Conservation (phyloP, 1,139 yeast species). For the Debaryomyces udenii region DNA sequence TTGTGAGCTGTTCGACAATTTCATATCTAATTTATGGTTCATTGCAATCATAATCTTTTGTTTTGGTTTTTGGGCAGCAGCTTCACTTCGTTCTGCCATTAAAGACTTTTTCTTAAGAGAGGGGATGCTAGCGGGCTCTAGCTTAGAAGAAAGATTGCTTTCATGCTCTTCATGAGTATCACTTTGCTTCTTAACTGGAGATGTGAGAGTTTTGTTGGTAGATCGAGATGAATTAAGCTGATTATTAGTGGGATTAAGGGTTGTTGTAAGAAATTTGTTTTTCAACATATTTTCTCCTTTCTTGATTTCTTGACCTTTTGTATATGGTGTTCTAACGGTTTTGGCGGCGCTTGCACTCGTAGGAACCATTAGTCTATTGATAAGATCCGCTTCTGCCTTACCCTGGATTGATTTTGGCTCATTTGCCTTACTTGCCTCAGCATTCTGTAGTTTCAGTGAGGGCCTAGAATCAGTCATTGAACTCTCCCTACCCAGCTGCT, state of each 20-base stretch:
- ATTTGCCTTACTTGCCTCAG: background rate
- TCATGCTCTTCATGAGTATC: constrained; percentile 16
- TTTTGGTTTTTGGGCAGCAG: constrained; percentile 31
- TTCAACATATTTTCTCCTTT: constrained; percentile 14
- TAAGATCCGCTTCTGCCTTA: constrained; percentile 17
- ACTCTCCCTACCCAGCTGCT: constrained; percentile 10
- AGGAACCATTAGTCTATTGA: constrained; percentile 30
- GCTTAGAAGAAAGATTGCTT: constrained; percentile 16
- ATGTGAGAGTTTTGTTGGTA: constrained; percentile 14
- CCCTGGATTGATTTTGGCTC: constrained; percentile 7
- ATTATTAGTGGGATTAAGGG: constrained; percentile 32
- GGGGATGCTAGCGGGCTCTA: constrained; percentile 23
- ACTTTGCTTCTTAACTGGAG: constrained; percentile 17
- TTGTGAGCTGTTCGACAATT: constrained; percentile 10
- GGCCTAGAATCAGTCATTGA: constrained; percentile 3
- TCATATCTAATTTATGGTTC: constrained; percentile 27
- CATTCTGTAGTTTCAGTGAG: constrained; percentile 1
- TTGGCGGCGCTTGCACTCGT: constrained; percentile 37
- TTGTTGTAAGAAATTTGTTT: constrained; percentile 41
- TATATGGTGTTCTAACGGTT: constrained; percentile 14
- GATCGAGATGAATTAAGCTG: constrained; percentile 17
- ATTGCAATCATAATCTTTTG: constrained; percentile 35
- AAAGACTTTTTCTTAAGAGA: constrained; percentile 34
- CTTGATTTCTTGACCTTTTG: constrained; percentile 13
- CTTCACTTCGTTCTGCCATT: constrained; percentile 35